A percentile compares a stretch with the other conserved stretches of the same genome.
Evolutionary conservation across 306 rosid species (phyloP).

Genomic region (Trifolium subterraneum): DNA sequence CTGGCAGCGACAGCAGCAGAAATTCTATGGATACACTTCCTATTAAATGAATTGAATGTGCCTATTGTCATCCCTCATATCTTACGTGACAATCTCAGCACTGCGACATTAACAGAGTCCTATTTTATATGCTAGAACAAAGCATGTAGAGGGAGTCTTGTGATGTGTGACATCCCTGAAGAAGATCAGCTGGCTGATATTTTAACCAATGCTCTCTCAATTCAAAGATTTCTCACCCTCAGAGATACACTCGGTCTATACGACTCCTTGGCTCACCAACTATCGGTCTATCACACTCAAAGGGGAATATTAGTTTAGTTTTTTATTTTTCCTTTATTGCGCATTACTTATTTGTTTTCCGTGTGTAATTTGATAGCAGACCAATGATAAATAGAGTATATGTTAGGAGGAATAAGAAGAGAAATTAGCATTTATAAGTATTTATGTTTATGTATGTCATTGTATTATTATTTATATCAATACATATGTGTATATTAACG

Average conservation of each 20-base stretch:
- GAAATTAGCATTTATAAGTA: background rate
- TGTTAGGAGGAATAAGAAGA: background rate
- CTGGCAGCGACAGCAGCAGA: too few relatives aligned
- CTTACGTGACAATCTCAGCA: too few relatives aligned
- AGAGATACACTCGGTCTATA: background rate
- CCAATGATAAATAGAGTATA: background rate
- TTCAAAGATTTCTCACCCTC: conserved; percentile 4
- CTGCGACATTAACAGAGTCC: too few relatives aligned
- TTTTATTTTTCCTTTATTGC: background rate
- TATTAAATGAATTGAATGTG: too few relatives aligned
- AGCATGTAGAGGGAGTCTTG: too few relatives aligned
- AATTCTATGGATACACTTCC: too few relatives aligned
- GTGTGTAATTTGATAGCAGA: background rate
- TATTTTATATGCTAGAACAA: too few relatives aligned
- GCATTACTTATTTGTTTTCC: background rate
- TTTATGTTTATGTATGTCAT: background rate
- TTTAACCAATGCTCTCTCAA: conserved; percentile 20
- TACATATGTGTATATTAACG: background rate
- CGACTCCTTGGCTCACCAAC: background rate
- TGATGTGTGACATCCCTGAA: too few relatives aligned
- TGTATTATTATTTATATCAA: background rate
- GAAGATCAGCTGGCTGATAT: too few relatives aligned
- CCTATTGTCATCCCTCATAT: too few relatives aligned
- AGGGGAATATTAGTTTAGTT: background rate
- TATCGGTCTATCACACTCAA: background rate